phyloP scores from a whole-genome alignment of 371 early-diverging fungal genomes.

The Neoconidiobolus thromboides region DNA sequence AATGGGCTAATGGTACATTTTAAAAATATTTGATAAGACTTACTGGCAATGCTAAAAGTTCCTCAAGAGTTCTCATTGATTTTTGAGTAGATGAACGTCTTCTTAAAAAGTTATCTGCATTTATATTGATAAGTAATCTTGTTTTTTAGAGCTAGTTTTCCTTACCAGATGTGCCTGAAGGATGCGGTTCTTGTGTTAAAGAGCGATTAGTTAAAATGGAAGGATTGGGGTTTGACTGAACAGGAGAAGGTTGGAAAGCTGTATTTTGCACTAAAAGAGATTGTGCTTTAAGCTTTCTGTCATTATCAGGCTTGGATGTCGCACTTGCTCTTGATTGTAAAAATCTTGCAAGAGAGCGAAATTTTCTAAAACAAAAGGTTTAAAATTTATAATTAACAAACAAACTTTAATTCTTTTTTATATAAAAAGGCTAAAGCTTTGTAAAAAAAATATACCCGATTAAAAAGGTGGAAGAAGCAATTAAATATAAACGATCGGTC shows the following conservation, averaged over 20 bases:
- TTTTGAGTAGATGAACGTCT: neutral
- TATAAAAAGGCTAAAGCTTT: neutral
- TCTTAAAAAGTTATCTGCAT: too few relatives aligned
- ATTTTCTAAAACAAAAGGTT: slow-evolving; percentile 5
- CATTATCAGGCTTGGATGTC: neutral
- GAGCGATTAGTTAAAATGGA: neutral
- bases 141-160: too few relatives aligned
- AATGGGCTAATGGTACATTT: too few relatives aligned
- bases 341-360: slow-evolving; percentile 5
- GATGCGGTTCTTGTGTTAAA: neutral
- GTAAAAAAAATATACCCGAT: slow-evolving; percentile 21
- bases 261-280: neutral
- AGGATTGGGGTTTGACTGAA: neutral
- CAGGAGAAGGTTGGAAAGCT: too few relatives aligned
- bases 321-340: slow-evolving; percentile 8
- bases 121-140: too few relatives aligned
- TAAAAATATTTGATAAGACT: neutral
- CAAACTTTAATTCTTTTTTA: neutral
- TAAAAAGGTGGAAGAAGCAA: slow-evolving; percentile 47
- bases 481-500: slow-evolving; percentile 44
- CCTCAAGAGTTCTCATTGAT: neutral
- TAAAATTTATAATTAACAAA: neutral
- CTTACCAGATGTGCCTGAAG: too few relatives aligned
- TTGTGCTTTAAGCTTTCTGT: neutral
- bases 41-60: neutral